These are phyloP conservation scores for Alternaria gansuensis DNA, from an alignment of 2,329 filamentous ascomycete genomes.

Conservation along the genomic window DNA sequence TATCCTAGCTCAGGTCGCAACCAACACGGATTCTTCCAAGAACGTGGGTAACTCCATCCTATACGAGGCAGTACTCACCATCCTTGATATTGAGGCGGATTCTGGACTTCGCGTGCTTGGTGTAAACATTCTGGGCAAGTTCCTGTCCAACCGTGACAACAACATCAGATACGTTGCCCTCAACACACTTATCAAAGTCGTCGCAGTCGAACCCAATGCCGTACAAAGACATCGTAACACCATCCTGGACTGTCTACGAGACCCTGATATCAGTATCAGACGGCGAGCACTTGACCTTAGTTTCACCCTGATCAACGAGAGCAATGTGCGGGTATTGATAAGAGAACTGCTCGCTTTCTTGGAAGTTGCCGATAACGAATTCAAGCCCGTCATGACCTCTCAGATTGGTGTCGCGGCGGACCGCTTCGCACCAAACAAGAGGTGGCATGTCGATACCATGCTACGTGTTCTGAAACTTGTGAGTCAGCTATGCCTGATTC, in stretches of 20 bases:
- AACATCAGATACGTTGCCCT: conserved; percentile 98
- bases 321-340: conserved; percentile 92
- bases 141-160: conserved; percentile 97
- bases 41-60: conserved; percentile 98
- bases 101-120: conserved; percentile 92
- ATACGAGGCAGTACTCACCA: conserved; percentile 96
- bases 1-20: conserved; percentile 94
- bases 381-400: conserved; percentile 97
- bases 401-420: conserved; percentile 98
- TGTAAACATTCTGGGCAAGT: conserved; percentile 98
- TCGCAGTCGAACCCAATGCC: conserved; percentile 96
- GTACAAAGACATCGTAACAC: conserved; percentile 98
- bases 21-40: conserved; percentile 97
- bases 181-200: conserved; percentile 97
- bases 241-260: conserved; percentile 92
- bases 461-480: conserved; percentile 84
- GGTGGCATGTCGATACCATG: conserved; percentile 99
- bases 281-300: conserved; percentile 95
- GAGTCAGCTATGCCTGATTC: conserved; percentile 17
- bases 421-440: conserved; percentile 93
- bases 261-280: conserved; percentile 97
- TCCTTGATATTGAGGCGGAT: conserved; percentile 97
- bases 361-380: conserved; percentile 97
- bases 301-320: conserved; percentile 97
- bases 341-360: conserved; percentile 93